phyloP scores from a whole-genome alignment of 2,329 filamentous ascomycete species.

The Hypoxylon sp. region DNA sequence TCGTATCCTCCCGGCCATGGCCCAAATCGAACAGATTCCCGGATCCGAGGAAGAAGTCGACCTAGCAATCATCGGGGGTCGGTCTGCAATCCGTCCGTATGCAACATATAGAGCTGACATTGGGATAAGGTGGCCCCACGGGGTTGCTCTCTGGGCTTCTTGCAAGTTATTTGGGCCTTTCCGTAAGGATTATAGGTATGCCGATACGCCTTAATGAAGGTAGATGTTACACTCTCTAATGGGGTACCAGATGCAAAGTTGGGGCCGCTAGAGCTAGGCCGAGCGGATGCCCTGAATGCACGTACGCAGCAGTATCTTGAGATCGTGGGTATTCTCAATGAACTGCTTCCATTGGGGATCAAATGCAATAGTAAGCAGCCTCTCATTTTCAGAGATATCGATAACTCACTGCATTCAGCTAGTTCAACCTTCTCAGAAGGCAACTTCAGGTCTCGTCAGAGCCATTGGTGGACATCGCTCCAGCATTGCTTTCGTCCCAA shows the following conservation, averaged over 20 bases:
- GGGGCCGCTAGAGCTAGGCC: constrained; percentile 58
- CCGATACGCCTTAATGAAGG: constrained; percentile 43
- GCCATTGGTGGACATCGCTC: constrained; percentile 64
- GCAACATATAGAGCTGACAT: constrained; percentile 8
- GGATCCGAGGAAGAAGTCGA: constrained; percentile 49
- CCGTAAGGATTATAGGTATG: constrained; percentile 52
- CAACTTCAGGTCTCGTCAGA: constrained; percentile 64
- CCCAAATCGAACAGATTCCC: constrained; percentile 2
- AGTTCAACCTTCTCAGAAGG: constrained; percentile 64
- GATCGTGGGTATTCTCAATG: constrained; percentile 60
- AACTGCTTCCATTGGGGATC: constrained; percentile 60
- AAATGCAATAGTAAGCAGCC: constrained; percentile 63
- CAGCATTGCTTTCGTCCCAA: constrained; percentile 63
- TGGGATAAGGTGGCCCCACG: constrained; percentile 59
- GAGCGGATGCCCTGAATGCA: constrained; percentile 65
- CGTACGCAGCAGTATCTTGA: constrained; percentile 65
- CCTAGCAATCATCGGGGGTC: constrained; percentile 58
- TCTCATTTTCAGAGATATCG: neutral
- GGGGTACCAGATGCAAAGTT: constrained; percentile 57
- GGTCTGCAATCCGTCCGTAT: constrained; percentile 14
- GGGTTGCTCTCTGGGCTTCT: constrained; percentile 63
- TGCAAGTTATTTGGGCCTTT: constrained; percentile 59
- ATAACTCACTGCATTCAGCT: constrained; percentile 52
- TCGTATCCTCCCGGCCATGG: constrained; percentile 12
- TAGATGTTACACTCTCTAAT: constrained; percentile 52